Conservation (phyloP, 1,284 basidiomycete species). For the Hortiboletus rubellus region DNA sequence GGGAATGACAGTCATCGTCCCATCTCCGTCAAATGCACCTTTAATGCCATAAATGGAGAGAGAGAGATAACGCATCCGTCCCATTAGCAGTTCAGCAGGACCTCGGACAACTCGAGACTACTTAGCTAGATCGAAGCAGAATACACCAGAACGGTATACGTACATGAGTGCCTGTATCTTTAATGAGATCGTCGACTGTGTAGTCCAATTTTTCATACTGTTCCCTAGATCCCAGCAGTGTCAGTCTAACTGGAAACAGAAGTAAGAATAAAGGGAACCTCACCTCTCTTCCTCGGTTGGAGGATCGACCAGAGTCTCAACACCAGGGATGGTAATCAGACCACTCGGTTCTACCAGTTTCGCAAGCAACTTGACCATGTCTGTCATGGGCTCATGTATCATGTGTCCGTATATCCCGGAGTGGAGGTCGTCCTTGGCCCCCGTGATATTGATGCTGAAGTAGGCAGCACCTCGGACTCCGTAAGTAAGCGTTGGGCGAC, state of each 20-base stretch:
- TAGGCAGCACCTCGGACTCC: no score
- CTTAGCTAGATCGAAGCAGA: neutral
- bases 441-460: constrained; percentile 45
- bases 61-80: constrained; percentile 80
- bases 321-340: constrained; percentile 85
- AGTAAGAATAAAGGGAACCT: constrained; percentile 1
- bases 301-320: constrained; percentile 79
- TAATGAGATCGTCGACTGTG: neutral
- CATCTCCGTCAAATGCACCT: constrained; percentile 42
- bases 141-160: neutral
- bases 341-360: constrained; percentile 49
- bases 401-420: neutral
- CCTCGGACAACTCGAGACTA: neutral
- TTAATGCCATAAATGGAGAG: constrained; percentile 91
- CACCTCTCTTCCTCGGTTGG: constrained; percentile 69
- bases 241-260: no score
- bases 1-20: constrained; percentile 78
- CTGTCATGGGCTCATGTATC: neutral
- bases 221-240: no score
- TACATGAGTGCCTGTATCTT: neutral
- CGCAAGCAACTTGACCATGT: neutral
- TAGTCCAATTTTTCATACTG: neutral
- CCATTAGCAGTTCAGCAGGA: constrained; percentile 50
- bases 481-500: neutral
- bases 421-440: neutral